These are phyloP conservation scores for Blastocystis sp. DNA, from an alignment of 352 stramenopile species.

Conservation along the genomic window DNA sequence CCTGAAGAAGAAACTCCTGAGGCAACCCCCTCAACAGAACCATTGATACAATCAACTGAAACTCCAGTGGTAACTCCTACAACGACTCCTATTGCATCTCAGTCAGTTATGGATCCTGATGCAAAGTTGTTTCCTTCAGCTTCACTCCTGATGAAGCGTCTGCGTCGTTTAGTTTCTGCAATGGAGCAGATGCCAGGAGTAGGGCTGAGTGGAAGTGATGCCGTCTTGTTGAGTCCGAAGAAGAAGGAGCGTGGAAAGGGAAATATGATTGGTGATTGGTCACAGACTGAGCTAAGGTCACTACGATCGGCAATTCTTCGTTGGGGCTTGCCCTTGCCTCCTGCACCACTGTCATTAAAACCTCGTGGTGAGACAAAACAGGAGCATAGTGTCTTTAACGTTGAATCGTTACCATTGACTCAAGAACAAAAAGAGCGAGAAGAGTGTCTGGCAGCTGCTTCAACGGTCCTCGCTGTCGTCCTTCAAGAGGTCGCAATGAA, in stretches of 20 bases:
- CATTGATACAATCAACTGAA: neutral
- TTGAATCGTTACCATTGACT: neutral
- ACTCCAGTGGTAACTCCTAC: neutral
- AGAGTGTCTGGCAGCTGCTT: neutral
- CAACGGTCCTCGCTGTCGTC: neutral
- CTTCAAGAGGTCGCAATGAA: neutral
- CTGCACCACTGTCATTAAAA: neutral
- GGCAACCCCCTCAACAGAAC: neutral
- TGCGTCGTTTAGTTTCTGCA: slow-evolving; percentile 15
- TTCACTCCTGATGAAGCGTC: slow-evolving; percentile 22
- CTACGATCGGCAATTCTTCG: slow-evolving; percentile 24
- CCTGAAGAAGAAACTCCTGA: neutral
- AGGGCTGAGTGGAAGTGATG: neutral
- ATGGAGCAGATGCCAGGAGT: neutral
- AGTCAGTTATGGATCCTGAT: neutral
- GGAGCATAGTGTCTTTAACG: neutral
- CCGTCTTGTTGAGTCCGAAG: neutral
- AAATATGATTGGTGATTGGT: slow-evolving; percentile 33
- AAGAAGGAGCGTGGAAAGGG: neutral
- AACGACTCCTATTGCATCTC: neutral
- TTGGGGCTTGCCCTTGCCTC: slow-evolving; percentile 49
- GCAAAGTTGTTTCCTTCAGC: slow-evolving; percentile 19
- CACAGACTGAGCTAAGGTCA: neutral
- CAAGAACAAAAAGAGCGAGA: neutral
- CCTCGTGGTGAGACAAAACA: neutral